A percentile compares a stretch with the other conserved stretches of the same genome.
phyloP scores from a whole-genome alignment of 768 basidiomycete genomes.

The Chalciporus sphaerocephalus region DNA sequence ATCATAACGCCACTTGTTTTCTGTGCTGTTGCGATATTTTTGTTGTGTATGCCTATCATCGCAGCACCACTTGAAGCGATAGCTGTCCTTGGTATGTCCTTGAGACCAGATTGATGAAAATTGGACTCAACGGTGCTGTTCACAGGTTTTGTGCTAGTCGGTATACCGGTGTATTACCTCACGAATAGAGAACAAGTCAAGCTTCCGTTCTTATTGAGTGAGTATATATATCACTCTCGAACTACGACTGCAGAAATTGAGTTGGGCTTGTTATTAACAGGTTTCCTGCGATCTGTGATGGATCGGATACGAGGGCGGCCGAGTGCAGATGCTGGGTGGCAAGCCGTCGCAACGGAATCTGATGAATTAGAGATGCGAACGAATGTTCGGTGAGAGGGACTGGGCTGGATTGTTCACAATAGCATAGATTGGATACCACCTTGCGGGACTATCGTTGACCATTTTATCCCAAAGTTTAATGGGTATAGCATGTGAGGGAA shows the following conservation, averaged over 20 bases:
- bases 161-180: slow-evolving; percentile 79
- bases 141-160: slow-evolving; percentile 71
- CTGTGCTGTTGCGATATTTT: slow-evolving; percentile 57
- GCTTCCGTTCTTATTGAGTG: slow-evolving; percentile 32
- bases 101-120: not conserved
- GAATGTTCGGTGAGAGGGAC: slow-evolving; percentile 6
- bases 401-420: not conserved
- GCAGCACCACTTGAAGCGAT: slow-evolving; percentile 88
- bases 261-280: slow-evolving; percentile 27
- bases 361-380: slow-evolving; percentile 59
- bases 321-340: slow-evolving; percentile 61
- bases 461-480: not conserved
- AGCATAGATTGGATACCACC: not conserved
- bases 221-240: slow-evolving; percentile 25
- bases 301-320: slow-evolving; percentile 50
- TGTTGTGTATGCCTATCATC: slow-evolving; percentile 90
- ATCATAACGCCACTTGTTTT: slow-evolving; percentile 87
- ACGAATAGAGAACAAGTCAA: slow-evolving; percentile 51
- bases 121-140: slow-evolving; percentile 1
- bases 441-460: not conserved
- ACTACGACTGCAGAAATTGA: not conserved
- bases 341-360: slow-evolving; percentile 66
- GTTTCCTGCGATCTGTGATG: slow-evolving; percentile 38
- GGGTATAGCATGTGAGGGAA: too few species aligned
- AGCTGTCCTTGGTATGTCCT: slow-evolving; percentile 70